Base-by-base conservation (phyloP, 2,329 filamentous ascomycete genomes). In the Penicillium sp. region DNA sequence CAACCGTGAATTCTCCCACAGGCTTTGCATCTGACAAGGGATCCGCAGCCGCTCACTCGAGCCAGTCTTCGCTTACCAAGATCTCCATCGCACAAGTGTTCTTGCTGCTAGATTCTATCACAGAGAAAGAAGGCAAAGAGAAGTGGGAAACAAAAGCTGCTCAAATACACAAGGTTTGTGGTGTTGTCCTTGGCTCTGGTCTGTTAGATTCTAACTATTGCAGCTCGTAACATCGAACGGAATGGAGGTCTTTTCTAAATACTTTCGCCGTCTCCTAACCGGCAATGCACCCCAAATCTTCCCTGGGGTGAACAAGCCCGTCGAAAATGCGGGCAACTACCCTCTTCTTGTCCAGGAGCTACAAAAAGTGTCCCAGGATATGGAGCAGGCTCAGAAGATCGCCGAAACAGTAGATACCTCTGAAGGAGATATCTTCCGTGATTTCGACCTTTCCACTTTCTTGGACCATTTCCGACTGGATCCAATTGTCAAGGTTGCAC, bases 161-260 rank as follows among this genome's bases (percentile, higher is more conserved):
- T 64, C 91, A 95, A 76, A 86, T 99, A 65, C 84, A 85, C 72
- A 95, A 95, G 82, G 90, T 95, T 77, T 68, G 80, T 59, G 29
- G 8, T 31, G 46, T 37, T 30, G 42, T 19, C 18, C 2, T 7
- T 25, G 34, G 11, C 11, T 16, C 11, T 25, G 5, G 9, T 27
- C 10, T 2, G 16, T 11, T 9, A 38, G 28, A 41, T 10, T 35
- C 36, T 48, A 29, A 41, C 41, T 43, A 43, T 43, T 41, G 7
- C 56, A 95, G 88, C 84, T 97, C 70, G 87, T 97, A 76, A 86
- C 95, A 82, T 91, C 92, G 65, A 86, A 95, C 90, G 91, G 91
- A 68, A 99, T 99, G 92, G 95, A 99, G 80, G 90, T 96, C 68
- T 96, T 91, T 71, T 85, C 89, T 53, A 95, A 91, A 77, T 96